Evolutionary conservation across 2,329 filamentous ascomycete species (phyloP).

Genomic region (Aspergillus ruber): DNA sequence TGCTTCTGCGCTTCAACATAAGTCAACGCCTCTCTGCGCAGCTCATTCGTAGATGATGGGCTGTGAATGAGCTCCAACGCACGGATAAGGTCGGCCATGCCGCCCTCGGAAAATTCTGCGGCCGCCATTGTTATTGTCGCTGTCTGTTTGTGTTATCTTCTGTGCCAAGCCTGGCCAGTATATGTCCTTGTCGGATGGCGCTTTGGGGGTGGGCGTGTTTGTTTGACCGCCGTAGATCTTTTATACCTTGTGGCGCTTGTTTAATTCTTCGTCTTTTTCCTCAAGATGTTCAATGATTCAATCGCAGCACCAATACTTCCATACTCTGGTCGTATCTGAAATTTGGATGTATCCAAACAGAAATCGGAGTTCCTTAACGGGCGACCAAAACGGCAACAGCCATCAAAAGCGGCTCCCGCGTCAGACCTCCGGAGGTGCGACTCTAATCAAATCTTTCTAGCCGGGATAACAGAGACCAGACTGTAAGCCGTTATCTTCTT

Average conservation of each 20-base stretch:
- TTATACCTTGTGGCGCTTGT: background rate
- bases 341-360: background rate
- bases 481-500: too few species aligned
- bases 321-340: slow-evolving; percentile 1
- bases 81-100: slow-evolving; percentile 58
- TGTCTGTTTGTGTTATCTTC: slow-evolving; percentile 3
- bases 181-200: background rate
- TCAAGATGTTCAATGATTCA: slow-evolving; percentile 1
- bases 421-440: background rate
- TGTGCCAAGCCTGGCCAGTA: background rate
- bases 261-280: background rate
- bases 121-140: slow-evolving; percentile 22
- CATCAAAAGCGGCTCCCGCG: background rate
- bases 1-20: slow-evolving; percentile 84
- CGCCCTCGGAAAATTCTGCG: slow-evolving; percentile 30
- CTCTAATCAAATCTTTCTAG: background rate
- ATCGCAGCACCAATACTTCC: slow-evolving; percentile 8
- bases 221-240: background rate
- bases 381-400: slow-evolving; percentile 1
- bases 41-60: slow-evolving; percentile 70
- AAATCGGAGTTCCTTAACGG: background rate
- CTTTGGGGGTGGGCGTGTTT: background rate
- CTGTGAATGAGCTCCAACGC: slow-evolving; percentile 85
- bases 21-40: slow-evolving; percentile 72
- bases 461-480: too few species aligned